Base-by-base conservation (phyloP, 2,329 filamentous ascomycete species). In the Hypocrella siamensis region DNA sequence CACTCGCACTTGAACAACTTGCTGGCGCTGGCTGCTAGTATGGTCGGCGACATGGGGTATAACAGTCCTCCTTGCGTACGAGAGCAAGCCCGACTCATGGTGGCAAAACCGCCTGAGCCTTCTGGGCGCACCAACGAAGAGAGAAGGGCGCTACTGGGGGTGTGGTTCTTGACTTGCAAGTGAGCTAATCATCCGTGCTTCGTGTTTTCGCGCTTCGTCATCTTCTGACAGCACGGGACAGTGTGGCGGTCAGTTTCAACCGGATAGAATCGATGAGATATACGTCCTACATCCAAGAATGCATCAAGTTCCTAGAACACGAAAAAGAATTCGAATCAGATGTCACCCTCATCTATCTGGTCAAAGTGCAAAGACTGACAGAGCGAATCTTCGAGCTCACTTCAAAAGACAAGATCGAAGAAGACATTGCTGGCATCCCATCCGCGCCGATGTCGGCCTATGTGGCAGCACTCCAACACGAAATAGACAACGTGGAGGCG, bases 91-190 rank as follows among this genome's bases (percentile, higher is more conserved):
- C 54, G 51, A 18, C 38, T 65, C 7, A 52, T 64, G 46, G 51
- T 62, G 3, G 48, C 58, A 3, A 48, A 57, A 16, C 58, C 58
- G 0, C 51, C 53, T 12, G 42, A 51, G 19, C 51, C 56, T 1
- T 46, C 42, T 16, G 44, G 46, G 3, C 56, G 65, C 4, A 65
- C 60, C 0, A 58, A 65, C 6, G 67, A 71, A 25, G 67, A 72
- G 37, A 54, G 60, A 8, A 55, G 68, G n/a, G 54, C 60, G 0
- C 50, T 70, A 1, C 49, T 68, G 1, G 68, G 64, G 0, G 60
- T 65, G 2, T 73, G 67, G 60, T 71, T 68, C 36, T 38, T 72
- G 19, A 61, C 55, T 11, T 69, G 65, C 8, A 56, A 58, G 67
- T 71, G 49, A 43, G 62, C 49, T 10, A 8, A 24, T 8, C 8